Evolutionary conservation across 2,329 filamentous ascomycete genomes (phyloP).

Genomic region (Fusarium fujikuroi): DNA sequence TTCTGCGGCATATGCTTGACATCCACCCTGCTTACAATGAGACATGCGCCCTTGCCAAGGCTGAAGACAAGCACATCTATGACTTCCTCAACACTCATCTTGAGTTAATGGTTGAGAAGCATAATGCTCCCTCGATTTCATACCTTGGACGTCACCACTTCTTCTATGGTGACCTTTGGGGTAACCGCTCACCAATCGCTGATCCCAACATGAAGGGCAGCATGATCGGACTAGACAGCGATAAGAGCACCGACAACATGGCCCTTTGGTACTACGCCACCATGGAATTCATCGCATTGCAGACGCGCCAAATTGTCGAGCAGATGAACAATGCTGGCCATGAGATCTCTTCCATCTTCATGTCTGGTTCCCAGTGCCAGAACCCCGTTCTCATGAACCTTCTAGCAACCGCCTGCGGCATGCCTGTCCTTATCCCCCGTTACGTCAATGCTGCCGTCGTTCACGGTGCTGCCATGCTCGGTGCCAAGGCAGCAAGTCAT

Average conservation of each 20-base stretch:
- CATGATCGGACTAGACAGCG: slow-evolving; percentile 85
- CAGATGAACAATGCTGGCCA: slow-evolving; percentile 94
- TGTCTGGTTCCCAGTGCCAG: slow-evolving; percentile 98
- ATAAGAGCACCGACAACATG: slow-evolving; percentile 87
- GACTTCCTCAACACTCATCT: slow-evolving; percentile 93
- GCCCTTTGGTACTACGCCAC: slow-evolving; percentile 94
- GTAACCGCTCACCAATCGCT: slow-evolving; percentile 93
- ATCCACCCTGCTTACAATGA: slow-evolving; percentile 92
- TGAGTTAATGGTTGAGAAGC: slow-evolving; percentile 75
- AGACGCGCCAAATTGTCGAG: slow-evolving; percentile 94
- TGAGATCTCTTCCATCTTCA: slow-evolving; percentile 91
- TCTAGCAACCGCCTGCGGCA: slow-evolving; percentile 87
- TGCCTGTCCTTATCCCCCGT: slow-evolving; percentile 92
- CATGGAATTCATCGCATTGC: slow-evolving; percentile 97
- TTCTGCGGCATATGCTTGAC: slow-evolving; percentile 93
- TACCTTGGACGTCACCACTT: slow-evolving; percentile 95
- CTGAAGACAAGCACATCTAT: slow-evolving; percentile 89
- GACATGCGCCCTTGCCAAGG: slow-evolving; percentile 80
- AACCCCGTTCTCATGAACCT: slow-evolving; percentile 92
- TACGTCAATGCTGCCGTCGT: slow-evolving; percentile 97
- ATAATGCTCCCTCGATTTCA: slow-evolving; percentile 78
- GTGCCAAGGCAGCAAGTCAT: slow-evolving; percentile 93
- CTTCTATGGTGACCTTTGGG: slow-evolving; percentile 98
- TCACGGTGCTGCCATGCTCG: slow-evolving; percentile 98
- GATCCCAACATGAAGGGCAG: slow-evolving; percentile 93